These are phyloP conservation scores for Sphaerosporella brunnea DNA, from an alignment of 495 filamentous ascomycete species.

Conservation along the genomic window DNA sequence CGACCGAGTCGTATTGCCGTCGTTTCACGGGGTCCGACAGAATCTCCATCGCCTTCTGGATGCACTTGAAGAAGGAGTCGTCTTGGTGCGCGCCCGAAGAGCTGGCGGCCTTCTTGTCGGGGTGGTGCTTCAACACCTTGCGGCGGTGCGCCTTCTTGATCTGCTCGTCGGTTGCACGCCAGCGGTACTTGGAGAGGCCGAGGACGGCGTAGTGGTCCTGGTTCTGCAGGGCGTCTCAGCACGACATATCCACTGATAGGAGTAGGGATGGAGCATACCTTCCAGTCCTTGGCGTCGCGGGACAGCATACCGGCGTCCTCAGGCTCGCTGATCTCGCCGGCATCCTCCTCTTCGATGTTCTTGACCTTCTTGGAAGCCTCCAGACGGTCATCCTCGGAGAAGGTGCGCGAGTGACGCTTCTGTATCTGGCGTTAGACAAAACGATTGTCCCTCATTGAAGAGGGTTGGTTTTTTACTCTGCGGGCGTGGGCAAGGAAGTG, in stretches of 20 bases:
- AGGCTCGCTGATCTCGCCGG: slow-evolving; percentile 74
- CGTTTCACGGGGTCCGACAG: slow-evolving; percentile 82
- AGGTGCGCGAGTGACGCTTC: slow-evolving; percentile 88
- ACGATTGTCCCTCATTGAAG: too few species aligned
- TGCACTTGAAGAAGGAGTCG: slow-evolving; percentile 99
- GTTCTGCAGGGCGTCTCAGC: slow-evolving; percentile 33
- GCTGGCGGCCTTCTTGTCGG: slow-evolving; percentile 90
- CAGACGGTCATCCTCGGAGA: slow-evolving; percentile 95
- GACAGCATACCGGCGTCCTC: slow-evolving; percentile 81
- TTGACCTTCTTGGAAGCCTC: slow-evolving; percentile 86
- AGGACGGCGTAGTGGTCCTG: slow-evolving; percentile 99
- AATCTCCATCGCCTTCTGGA: slow-evolving; percentile 91
- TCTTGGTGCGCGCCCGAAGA: slow-evolving; percentile 58
- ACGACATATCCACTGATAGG: slow-evolving; percentile 24
- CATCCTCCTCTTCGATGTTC: slow-evolving; percentile 85
- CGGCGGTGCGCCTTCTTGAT: slow-evolving; percentile 97
- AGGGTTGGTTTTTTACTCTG: too few species aligned
- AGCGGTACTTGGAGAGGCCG: slow-evolving; percentile 80
- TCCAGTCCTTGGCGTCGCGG: slow-evolving; percentile 97
- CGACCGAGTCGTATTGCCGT: slow-evolving; percentile 89
- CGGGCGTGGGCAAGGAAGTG: slow-evolving; percentile 96
- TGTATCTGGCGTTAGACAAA: too few species aligned
- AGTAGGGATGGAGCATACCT: slow-evolving; percentile 37
- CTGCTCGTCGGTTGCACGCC: slow-evolving; percentile 82
- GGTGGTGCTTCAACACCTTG: slow-evolving; percentile 97